These are phyloP conservation scores for Ophiostoma sp. DNA, from an alignment of 2,329 filamentous ascomycete genomes.

Conservation along the genomic window DNA sequence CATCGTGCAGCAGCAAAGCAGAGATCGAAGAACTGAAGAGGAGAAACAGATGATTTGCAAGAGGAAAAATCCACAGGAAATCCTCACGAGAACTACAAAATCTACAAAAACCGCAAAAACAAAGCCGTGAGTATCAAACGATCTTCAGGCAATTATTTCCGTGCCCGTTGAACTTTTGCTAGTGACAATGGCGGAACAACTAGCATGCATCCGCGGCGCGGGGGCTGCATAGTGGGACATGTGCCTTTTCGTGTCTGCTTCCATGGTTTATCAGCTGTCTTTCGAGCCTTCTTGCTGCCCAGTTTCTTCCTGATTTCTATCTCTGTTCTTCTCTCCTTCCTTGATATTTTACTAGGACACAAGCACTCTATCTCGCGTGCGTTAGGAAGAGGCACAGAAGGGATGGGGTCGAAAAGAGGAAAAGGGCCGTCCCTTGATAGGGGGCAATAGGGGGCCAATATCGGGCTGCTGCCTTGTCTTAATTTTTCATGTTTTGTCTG, in stretches of 20 bases:
- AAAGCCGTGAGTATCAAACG: background rate
- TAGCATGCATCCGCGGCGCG: conserved; percentile 14
- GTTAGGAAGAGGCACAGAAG: conserved; percentile 1
- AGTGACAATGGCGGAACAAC: conserved; percentile 6
- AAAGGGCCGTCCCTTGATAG: conserved; percentile 1
- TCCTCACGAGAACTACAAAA: background rate
- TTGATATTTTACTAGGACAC: background rate
- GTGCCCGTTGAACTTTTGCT: background rate
- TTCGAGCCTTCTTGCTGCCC: background rate
- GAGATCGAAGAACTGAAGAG: background rate
- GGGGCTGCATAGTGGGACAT: conserved; percentile 10
- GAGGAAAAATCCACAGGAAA: background rate
- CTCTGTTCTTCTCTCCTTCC: background rate
- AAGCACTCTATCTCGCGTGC: background rate
- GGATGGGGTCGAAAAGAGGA: background rate
- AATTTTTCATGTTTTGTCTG: background rate
- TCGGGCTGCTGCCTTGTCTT: conserved; percentile 5
- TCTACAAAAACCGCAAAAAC: background rate
- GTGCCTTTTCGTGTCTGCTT: background rate
- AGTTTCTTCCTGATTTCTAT: background rate
- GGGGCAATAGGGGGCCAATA: background rate
- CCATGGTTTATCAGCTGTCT: background rate
- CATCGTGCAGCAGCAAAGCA: background rate
- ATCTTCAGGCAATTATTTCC: conserved; percentile 6
- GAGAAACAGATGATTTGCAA: background rate